phyloP scores from a whole-genome alignment of 805 yeast species.

The Yarrowia keelungensis region DNA sequence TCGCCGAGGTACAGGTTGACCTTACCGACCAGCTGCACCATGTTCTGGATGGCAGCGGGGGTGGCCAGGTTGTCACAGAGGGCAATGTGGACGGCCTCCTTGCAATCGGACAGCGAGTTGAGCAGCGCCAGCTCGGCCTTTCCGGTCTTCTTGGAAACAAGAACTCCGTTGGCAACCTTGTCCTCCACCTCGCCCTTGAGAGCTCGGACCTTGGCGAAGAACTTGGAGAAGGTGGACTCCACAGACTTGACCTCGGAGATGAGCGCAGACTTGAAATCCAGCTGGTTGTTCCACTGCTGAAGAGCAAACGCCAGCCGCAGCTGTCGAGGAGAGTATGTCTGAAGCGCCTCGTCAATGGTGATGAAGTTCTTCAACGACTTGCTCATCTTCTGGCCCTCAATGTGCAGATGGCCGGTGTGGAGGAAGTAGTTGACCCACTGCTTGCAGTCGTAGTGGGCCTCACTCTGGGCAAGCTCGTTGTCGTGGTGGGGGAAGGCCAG shows the following conservation, averaged over 20 bases:
- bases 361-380: constrained; percentile 94
- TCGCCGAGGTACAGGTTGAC: constrained; percentile 74
- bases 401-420: constrained; percentile 97
- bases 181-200: constrained; percentile 69
- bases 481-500: constrained; percentile 99
- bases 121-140: constrained; percentile 62
- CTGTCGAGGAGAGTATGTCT: constrained; percentile 75
- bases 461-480: constrained; percentile 96
- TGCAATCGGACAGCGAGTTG: constrained; percentile 58
- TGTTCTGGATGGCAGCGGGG: constrained; percentile 69
- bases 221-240: constrained; percentile 79
- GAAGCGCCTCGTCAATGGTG: constrained; percentile 88
- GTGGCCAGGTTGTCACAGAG: constrained; percentile 90
- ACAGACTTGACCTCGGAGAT: constrained; percentile 71
- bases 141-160: constrained; percentile 68
- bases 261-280: constrained; percentile 88
- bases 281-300: constrained; percentile 89
- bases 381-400: constrained; percentile 98
- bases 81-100: constrained; percentile 69
- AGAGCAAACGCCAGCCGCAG: constrained; percentile 88
- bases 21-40: constrained; percentile 72
- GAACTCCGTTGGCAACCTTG: constrained; percentile 56
- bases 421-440: constrained; percentile 98
- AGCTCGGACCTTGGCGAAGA: constrained; percentile 87
- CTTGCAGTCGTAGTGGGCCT: constrained; percentile 83